Percentiles rank a stretch among this genome's conserved stretches.
phyloP scores from a whole-genome alignment of 2,329 filamentous ascomycete species.

The Cryphonectria naterciae region DNA sequence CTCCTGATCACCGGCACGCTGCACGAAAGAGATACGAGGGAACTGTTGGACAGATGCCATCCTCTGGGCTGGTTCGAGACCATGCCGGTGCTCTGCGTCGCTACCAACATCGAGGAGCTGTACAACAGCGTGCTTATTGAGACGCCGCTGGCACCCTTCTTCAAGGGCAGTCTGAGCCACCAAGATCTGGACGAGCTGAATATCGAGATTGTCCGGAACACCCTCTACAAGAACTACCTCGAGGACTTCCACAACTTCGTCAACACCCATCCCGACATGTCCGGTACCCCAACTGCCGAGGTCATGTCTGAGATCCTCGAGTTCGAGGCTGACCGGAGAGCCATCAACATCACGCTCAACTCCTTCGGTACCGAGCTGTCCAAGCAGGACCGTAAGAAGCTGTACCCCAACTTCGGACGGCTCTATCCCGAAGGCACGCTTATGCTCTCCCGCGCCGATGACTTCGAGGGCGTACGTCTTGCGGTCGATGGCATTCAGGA shows the following conservation, averaged over 20 bases:
- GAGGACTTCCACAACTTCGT: conserved; percentile 97
- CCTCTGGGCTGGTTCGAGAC: conserved; percentile 99
- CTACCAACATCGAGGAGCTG: conserved; percentile 96
- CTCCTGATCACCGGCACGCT: conserved; percentile 96
- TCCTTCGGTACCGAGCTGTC: conserved; percentile 95
- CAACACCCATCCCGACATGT: conserved; percentile 84
- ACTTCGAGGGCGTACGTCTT: conserved; percentile 89
- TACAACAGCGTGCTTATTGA: conserved; percentile 98
- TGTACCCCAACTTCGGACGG: conserved; percentile 90
- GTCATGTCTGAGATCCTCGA: conserved; percentile 96
- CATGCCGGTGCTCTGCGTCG: conserved; percentile 95
- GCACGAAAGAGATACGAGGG: conserved; percentile 94
- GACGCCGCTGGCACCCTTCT: conserved; percentile 93
- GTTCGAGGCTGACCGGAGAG: conserved; percentile 93
- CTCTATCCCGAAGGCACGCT: conserved; percentile 92
- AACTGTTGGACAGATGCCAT: conserved; percentile 93
- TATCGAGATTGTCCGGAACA: conserved; percentile 98
- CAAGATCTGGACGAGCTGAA: conserved; percentile 98
- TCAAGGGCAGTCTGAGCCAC: conserved; percentile 94
- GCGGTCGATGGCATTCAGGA: conserved; percentile 92
- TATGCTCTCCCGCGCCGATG: conserved; percentile 93
- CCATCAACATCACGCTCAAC: conserved; percentile 99
- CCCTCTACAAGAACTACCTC: conserved; percentile 98
- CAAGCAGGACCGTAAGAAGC: conserved; percentile 92
- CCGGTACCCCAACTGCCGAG: conserved; percentile 85